Evolutionary conservation across 2,329 filamentous ascomycete genomes (phyloP).

Genomic region (Cladophialophora exuberans): DNA sequence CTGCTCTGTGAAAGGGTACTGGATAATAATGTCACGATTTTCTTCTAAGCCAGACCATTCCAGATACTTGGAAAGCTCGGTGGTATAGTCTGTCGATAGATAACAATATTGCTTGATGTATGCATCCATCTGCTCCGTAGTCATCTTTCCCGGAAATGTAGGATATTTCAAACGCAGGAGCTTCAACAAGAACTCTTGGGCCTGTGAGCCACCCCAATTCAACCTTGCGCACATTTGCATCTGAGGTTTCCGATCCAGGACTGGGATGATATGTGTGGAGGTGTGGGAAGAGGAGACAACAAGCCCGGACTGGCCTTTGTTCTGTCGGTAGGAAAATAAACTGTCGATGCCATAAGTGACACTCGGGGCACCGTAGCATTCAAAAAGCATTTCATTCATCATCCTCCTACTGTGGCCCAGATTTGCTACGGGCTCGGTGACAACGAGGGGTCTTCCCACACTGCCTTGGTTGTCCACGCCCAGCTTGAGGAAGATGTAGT

Average conservation of each 20-base stretch:
- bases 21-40: constrained; percentile 83
- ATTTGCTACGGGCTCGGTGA: constrained; percentile 95
- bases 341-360: constrained; percentile 95
- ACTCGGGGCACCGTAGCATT: constrained; percentile 89
- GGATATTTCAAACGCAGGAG: constrained; percentile 86
- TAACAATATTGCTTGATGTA: constrained; percentile 90
- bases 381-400: constrained; percentile 97
- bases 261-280: constrained; percentile 92
- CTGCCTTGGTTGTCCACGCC: constrained; percentile 76
- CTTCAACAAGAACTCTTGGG: constrained; percentile 87
- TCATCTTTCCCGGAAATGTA: constrained; percentile 82
- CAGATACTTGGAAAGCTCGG: constrained; percentile 74
- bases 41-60: constrained; percentile 87
- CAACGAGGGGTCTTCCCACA: constrained; percentile 84
- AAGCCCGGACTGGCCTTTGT: constrained; percentile 82
- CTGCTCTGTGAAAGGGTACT: constrained; percentile 93
- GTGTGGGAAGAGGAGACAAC: constrained; percentile 92
- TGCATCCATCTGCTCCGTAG: constrained; percentile 81
- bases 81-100: constrained; percentile 79
- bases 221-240: constrained; percentile 83
- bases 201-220: constrained; percentile 93
- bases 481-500: constrained; percentile 93
- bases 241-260: constrained; percentile 82
- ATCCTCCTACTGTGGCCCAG: constrained; percentile 84
- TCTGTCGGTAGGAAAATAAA: constrained; percentile 92